Percentiles rank a stretch among this genome's conserved stretches.
These are phyloP conservation scores for Atractiella rhizophila DNA, from an alignment of 768 basidiomycete genomes.

Conservation along the genomic window DNA sequence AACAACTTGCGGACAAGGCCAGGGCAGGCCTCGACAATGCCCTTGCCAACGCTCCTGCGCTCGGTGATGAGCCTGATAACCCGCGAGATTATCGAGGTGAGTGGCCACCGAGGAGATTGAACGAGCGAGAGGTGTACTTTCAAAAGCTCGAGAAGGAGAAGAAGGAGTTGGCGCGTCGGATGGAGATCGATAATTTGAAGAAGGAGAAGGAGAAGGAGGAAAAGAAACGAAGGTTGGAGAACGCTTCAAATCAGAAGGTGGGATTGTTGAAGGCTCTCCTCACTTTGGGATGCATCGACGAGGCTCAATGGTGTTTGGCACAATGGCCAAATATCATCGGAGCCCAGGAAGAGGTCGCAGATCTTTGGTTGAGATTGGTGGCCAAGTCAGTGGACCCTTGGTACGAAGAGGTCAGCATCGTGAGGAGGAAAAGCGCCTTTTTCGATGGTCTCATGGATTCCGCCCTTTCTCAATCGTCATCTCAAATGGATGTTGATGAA, in stretches of 20 bases:
- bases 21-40: conserved; percentile 34
- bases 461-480: too few species aligned
- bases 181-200: conserved; percentile 20
- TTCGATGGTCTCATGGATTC: too few species aligned
- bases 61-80: conserved; percentile 27
- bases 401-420: too few species aligned
- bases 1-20: conserved; percentile 35
- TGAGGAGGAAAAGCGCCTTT: too few species aligned
- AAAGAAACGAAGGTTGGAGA: not conserved
- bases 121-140: too few species aligned
- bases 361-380: too few species aligned
- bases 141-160: too few species aligned
- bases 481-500: too few species aligned
- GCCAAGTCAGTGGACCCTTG: too few species aligned
- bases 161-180: conserved; percentile 25
- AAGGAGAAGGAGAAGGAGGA: conserved; percentile 22
- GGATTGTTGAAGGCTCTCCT: conserved; percentile 56
- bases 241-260: conserved; percentile 43
- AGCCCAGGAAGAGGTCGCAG: conserved; percentile 55
- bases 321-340: conserved; percentile 67
- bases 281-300: conserved; percentile 54
- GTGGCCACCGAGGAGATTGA: too few species aligned
- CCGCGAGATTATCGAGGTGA: too few species aligned
- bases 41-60: conserved; percentile 59
- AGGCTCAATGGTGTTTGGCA: conserved; percentile 50